phyloP scores from a whole-genome alignment of 116 monocot genomes.

The Zostera marina region DNA sequence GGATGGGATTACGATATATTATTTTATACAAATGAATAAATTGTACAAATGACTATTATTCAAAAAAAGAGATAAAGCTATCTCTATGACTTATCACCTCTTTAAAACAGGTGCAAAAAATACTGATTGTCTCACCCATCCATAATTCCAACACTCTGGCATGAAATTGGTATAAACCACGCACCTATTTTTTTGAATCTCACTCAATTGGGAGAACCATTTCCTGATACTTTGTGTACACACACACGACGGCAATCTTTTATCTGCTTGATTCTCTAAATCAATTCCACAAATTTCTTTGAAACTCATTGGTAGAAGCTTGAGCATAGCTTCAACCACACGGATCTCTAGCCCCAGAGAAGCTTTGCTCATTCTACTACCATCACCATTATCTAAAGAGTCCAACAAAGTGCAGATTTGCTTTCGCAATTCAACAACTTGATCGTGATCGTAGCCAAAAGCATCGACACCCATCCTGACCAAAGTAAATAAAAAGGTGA shows the following conservation, averaged over 20 bases:
- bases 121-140: no score
- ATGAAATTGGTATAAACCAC: constrained; percentile 11
- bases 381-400: not conserved
- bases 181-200: constrained; percentile 15
- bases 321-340: constrained; percentile 27
- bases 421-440: constrained; percentile 18
- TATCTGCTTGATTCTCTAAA: not conserved
- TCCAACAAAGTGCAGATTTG: constrained; percentile 15
- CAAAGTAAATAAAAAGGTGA: not conserved
- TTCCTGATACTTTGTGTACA: constrained; percentile 15
- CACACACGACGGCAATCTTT: not conserved
- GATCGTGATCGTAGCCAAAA: constrained; percentile 21
- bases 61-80: not conserved
- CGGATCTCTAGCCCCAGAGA: constrained; percentile 24
- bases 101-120: no score
- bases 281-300: constrained; percentile 12
- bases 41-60: not conserved
- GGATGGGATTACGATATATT: no score
- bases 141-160: no score
- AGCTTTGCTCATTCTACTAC: constrained; percentile 4
- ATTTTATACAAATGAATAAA: no score
- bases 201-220: constrained; percentile 43
- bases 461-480: constrained; percentile 31
- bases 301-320: constrained; percentile 40
- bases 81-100: no score